Evolutionary conservation across 148 eudicot genomes (phyloP), one percentile per base, ranked within the genome.

Genomic region (Persicaria maculosa): DNA sequence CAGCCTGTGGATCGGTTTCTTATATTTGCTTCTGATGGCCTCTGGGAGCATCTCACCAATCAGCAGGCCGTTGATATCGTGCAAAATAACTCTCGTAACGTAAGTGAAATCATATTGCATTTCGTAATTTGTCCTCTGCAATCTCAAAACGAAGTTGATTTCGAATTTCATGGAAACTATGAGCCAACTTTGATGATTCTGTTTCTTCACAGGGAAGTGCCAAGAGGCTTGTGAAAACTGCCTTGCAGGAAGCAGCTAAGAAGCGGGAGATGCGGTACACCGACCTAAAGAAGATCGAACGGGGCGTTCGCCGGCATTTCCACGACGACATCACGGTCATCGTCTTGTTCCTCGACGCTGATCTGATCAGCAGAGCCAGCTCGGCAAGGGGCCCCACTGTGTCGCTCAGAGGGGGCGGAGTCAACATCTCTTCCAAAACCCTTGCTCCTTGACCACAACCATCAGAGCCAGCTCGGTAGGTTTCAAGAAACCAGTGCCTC

Each of bases 11-110:
- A 81, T 75, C 84, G 72, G 65, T 81, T 81, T 20, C 67, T 81
- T 17, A 81, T 81, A 62, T 81, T 81, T 77, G 84, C 84, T 44
- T 81, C 84, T 52, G 84, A 81, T 74, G 84, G 84, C 31, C 84
- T 81, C 36, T 81, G 84, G 84, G 84, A 81, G 74, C 81, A 81
- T 69, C 81, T 81, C 40, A 81, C 76, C 67, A 81, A 81, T 65
- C 84, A 81, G 75, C 76, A 78, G 75, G 84, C 84, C 1, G 84
- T 81, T 40, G 79, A 81, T 72, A 74, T 81, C 14, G 81, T 81
- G 55, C 84, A 81, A 47, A 81, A 81, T 43, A 79, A 75, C 57
- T 77, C 81, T 25, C 81, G 67, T 50, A 75, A 68, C 47, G 84
- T 81, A 78, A 78, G 80, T 43, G 12, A 40, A 57, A 40, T 2